Conservation (phyloP, 2,329 filamentous ascomycete species). For the Cladosporium sp. region DNA sequence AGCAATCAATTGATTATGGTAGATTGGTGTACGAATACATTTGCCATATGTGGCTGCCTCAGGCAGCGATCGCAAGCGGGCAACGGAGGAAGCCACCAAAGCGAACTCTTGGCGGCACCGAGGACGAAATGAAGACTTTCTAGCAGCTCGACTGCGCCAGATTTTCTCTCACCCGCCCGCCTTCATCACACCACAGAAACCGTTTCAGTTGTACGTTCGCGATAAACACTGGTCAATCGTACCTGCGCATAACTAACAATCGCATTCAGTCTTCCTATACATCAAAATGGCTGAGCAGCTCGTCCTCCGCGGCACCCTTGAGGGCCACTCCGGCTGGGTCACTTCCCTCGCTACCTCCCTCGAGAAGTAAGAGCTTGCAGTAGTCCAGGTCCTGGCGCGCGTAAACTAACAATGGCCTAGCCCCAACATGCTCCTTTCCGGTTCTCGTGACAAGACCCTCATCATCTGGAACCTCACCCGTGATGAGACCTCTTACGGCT, state of each 20-base stretch:
- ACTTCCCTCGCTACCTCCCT: slow-evolving; percentile 97
- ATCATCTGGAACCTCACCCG: slow-evolving; percentile 99
- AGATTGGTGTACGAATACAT: not conserved
- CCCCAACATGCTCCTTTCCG: slow-evolving; percentile 99
- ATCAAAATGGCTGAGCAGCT: slow-evolving; percentile 44
- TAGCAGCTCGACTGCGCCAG: slow-evolving; percentile 7
- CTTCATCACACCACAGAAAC: slow-evolving; percentile 15
- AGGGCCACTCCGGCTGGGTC: slow-evolving; percentile 99
- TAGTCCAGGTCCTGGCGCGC: slow-evolving; percentile 17
- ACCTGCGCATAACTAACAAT: slow-evolving; percentile 11
- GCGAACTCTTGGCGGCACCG: slow-evolving; percentile 21
- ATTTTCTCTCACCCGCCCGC: slow-evolving; percentile 20
- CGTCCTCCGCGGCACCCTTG: slow-evolving; percentile 48
- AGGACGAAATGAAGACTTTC: slow-evolving; percentile 11
- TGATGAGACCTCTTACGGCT: slow-evolving; percentile 96
- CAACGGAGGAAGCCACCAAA: not conserved
- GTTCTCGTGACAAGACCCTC: slow-evolving; percentile 94
- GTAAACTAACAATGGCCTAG: slow-evolving; percentile 45
- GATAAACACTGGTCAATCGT: not conserved
- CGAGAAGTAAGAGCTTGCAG: slow-evolving; percentile 73
- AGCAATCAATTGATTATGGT: not conserved
- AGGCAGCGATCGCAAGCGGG: not conserved
- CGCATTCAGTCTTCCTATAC: slow-evolving; percentile 24
- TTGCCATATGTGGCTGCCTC: not conserved
- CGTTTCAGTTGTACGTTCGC: slow-evolving; percentile 14